Conservation (phyloP, 2,329 filamentous ascomycete genomes). For the Neofusicoccum laricinum region DNA sequence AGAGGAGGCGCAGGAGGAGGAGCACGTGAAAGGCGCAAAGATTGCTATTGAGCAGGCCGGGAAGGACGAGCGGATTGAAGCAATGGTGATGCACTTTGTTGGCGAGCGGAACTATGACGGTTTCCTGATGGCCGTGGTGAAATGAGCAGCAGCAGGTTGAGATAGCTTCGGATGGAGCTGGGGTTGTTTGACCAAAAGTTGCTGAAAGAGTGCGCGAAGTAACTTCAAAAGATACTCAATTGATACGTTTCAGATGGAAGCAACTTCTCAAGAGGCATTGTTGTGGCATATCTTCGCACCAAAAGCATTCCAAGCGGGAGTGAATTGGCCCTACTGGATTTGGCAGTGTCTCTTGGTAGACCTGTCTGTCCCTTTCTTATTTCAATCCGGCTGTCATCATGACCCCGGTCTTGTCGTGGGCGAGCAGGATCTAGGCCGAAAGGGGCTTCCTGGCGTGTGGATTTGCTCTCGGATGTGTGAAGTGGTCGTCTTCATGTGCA, state of each 20-base stretch:
- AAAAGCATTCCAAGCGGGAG: too few relatives aligned
- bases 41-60: constrained; percentile 43
- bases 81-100: constrained; percentile 45
- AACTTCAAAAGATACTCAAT: not conserved
- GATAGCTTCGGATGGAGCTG: not conserved
- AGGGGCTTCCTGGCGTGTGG: not conserved
- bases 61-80: constrained; percentile 41
- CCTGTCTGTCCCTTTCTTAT: too few relatives aligned
- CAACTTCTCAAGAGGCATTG: too few relatives aligned
- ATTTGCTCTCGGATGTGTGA: not conserved
- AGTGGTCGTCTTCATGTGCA: not conserved
- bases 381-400: too few relatives aligned
- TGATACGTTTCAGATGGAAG: too few relatives aligned
- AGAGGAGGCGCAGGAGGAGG: constrained; percentile 23
- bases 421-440: not conserved
- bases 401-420: not conserved
- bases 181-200: not conserved
- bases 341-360: too few relatives aligned
- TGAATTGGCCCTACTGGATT: too few relatives aligned
- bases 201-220: not conserved
- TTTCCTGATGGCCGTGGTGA: constrained; percentile 43
- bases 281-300: too few relatives aligned
- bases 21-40: constrained; percentile 32
- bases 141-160: not conserved
- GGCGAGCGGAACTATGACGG: constrained; percentile 49